A percentile compares a stretch with the other conserved stretches of the same genome.
Evolutionary conservation across 2,329 filamentous ascomycete genomes (phyloP).

Genomic region (Neocatenulostroma microsporum): DNA sequence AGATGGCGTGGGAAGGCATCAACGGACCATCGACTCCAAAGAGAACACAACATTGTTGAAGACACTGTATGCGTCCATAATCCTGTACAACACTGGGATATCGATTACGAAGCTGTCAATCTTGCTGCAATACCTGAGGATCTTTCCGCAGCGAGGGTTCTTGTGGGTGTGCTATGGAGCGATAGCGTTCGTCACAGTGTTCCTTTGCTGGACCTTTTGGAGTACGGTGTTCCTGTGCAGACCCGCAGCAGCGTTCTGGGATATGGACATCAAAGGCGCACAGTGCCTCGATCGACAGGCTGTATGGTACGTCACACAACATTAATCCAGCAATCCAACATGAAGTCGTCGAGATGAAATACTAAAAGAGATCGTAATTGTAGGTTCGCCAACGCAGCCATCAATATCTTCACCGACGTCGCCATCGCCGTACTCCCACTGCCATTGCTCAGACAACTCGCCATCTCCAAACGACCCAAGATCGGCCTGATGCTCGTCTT

Average conservation of each 20-base stretch:
- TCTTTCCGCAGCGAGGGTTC: slow-evolving; percentile 36
- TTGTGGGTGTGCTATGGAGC: slow-evolving; percentile 24
- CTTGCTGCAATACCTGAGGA: slow-evolving; percentile 41
- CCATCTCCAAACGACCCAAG: slow-evolving; percentile 28
- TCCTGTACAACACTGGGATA: slow-evolving; percentile 33
- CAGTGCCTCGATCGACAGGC: slow-evolving; percentile 34
- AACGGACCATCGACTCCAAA: slow-evolving; percentile 9
- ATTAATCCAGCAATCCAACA: too few species aligned
- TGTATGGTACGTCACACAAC: slow-evolving; percentile 34
- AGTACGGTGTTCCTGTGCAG: slow-evolving; percentile 36
- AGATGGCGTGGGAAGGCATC: slow-evolving; percentile 23
- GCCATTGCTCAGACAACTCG: slow-evolving; percentile 27
- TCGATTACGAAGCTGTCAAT: slow-evolving; percentile 41
- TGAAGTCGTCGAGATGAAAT: too few species aligned
- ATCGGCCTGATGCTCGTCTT: slow-evolving; percentile 30
- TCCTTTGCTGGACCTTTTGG: slow-evolving; percentile 29
- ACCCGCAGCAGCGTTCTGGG: slow-evolving; percentile 38
- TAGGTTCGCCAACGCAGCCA: slow-evolving; percentile 30
- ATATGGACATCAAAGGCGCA: slow-evolving; percentile 20
- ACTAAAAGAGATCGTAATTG: slow-evolving; percentile 4
- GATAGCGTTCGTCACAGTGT: slow-evolving; percentile 26
- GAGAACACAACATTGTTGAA: slow-evolving; percentile 16
- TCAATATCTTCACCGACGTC: slow-evolving; percentile 32
- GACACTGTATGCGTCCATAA: slow-evolving; percentile 26
- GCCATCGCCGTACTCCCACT: slow-evolving; percentile 28